Evolutionary conservation across 139 green algal species (phyloP), one percentile per base, ranked within the genome.

Genomic region (Micractinium sp.): DNA sequence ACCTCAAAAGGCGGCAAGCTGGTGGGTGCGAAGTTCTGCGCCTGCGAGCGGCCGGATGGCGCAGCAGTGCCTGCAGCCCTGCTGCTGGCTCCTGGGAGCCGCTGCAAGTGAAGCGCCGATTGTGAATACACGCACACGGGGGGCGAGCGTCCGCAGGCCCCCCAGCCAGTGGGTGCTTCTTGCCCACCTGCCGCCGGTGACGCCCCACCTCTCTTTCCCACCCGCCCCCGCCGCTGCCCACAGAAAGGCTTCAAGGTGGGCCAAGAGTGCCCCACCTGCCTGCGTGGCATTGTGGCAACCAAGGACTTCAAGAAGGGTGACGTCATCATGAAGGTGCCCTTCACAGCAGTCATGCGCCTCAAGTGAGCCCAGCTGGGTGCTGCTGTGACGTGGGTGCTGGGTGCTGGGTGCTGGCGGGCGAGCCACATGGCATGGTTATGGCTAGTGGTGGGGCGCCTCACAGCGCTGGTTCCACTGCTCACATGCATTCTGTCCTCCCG

Each of bases 251-350:
- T 33, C 66, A 36, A 33, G 12, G 7, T 86, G 35, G 61, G 82
- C 33, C 60, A 56, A 12, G 60, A 67, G 27, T 86, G 82, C 60
- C 60, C 82, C 33, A 86, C 82, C 82, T 86, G 82, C 82, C 60
- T 77, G 82, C 60, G 82, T 0, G 82, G 82, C 61, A 33, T 76
- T 14, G 35, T 86, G 29, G 82, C 82, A 61, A 77, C 33, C 60
- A 75, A 53, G 23, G 60, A 86, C 61, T 56, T 86, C 29, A 61
- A 86, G 35, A 20, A 19, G 0, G 61, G 35, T 22, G 82, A 86
- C 35, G 13, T 61, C 20, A 86, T 86, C 22, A 33, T 86, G 82
- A 35, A 60, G 23, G 33, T 86, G 23, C 82, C 82, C 16, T 77
- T 86, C 35, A 33, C 29, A 25, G 19, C 61, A 2, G 60, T 53